Conservation (phyloP, 805 yeast species). For the Yarrowia osloensis region DNA sequence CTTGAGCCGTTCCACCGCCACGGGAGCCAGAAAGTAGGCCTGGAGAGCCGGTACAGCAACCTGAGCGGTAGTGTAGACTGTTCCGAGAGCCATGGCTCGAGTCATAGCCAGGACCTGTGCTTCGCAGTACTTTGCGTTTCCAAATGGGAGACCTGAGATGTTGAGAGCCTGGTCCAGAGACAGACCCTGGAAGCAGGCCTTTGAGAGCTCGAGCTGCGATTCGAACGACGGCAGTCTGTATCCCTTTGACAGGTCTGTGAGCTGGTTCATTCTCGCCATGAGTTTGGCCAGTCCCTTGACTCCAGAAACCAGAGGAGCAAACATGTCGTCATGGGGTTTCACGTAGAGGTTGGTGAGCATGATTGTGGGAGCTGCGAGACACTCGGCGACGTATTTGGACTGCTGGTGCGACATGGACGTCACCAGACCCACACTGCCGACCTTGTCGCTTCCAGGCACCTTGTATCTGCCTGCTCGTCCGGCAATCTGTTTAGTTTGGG, state of each 20-base stretch:
- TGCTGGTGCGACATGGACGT: neutral
- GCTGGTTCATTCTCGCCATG: neutral
- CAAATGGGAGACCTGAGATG: constrained; percentile 1
- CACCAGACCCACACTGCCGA: constrained; percentile 11
- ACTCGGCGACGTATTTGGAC: neutral
- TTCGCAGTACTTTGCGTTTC: neutral
- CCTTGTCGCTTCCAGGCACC: constrained; percentile 35
- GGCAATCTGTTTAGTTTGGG: constrained; percentile 84
- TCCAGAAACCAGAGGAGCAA: neutral
- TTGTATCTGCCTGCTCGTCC: constrained; percentile 92
- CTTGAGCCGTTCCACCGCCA: neutral
- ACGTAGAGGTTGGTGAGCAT: neutral
- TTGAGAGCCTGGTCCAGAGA: neutral
- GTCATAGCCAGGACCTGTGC: constrained; percentile 6
- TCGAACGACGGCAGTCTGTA: neutral
- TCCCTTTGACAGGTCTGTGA: neutral
- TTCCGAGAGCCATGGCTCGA: neutral
- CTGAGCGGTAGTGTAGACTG: neutral
- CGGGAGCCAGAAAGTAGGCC: neutral
- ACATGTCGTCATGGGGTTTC: constrained; percentile 12
- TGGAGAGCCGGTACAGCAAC: neutral
- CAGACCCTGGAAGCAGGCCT: neutral
- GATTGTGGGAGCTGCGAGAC: neutral
- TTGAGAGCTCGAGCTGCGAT: constrained; percentile 3
- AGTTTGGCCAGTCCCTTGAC: constrained; percentile 15